Evolutionary conservation across 352 stramenopile species (phyloP), one percentile per base, ranked within the genome.

Genomic region (Pythium aquatile): DNA sequence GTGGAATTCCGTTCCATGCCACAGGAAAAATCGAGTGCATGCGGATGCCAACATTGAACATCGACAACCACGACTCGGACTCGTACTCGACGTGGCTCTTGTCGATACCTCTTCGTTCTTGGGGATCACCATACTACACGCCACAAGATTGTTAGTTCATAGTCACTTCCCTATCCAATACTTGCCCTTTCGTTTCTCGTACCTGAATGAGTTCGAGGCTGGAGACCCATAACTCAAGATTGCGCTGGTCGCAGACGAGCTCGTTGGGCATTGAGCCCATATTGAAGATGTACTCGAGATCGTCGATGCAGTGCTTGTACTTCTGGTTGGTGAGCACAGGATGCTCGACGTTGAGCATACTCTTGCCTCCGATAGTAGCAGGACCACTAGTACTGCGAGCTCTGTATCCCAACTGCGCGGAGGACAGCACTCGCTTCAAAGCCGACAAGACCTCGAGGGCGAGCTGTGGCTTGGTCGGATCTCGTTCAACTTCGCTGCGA

Each of bases 231-330:
- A 88, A 68, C 29, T 75, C 68, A 28, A 94, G 63, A 47, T 94
- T 94, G 28, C 79, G 70, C 14, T 67, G 47, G 46, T 92, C 78
- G 57, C 84, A 91, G 47, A 96, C 82, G 11, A 96, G 69, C 35
- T 96, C 85, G 60, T 79, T 86, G 5, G 87, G 84, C 46, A 93
- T 79, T 11, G 75, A 78, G 3, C 85, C 80, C 33, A 91, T 82
- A 65, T 91, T 93, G 55, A 96, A 86, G 9, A 93, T 80, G 54
- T 93, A 96, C 65, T 96, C 87, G 63, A 96, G 70, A 55, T 96
- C 91, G 61, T 96, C 87, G 17, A 92, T 76, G 40, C 84, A 93
- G 60, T 96, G 85, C 87, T 94, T 96, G 72, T 96, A 96, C 68
- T 96, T 96, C 44, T 93, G 87, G 64, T 79, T 91, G 53, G 77